Evolutionary conservation across 148 eudicot species (phyloP), one percentile per base, ranked within the genome.

Genomic region (Rhododendron henanense): DNA sequence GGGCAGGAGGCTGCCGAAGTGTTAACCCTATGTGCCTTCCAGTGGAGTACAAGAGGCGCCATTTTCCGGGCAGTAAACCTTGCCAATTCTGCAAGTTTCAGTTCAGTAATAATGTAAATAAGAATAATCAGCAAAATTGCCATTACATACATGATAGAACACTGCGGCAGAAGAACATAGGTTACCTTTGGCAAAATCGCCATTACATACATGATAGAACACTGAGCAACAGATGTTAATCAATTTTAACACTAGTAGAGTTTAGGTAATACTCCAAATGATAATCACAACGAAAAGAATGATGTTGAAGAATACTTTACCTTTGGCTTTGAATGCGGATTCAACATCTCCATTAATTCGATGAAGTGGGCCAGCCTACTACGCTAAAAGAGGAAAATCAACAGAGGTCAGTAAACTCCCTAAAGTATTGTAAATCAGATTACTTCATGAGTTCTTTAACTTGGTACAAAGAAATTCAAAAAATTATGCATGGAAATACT

Each of bases 281-380:
- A 31, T 48, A 37, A 23, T 13, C 13, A 5, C 71, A 84, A 74
- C 10, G 39, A 6, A 84, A n/a, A 33, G 6, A 44, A 65, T 47
- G 85, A 35, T 37, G 51, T 41, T 69, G 1, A 45, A 35, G 59
- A 63, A 81, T 14, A 48, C 85, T 65, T 78, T 81, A 95, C 98
- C 99, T 88, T 93, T 67, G 96, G 95, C 90, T 87, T 93, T 51
- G 99, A 92, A 90, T 94, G 92, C 85, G 95, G 94, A 90, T 95
- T 97, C 87, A 97, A 81, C 98, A 95, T 97, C 90, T 97, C 99
- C 98, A 97, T 90, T 35, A 97, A 87, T 86, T 97, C 99, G 47
- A 97, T 83, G 87, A 97, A 95, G 90, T 97, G 94, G 78, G 95
- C 93, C 82, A 97, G 89, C 88, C 95, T 95, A 84, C 89, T 90